A percentile compares a stretch with the other conserved stretches of the same genome.
Conservation (phyloP, 495 filamentous ascomycete genomes). For the Chaetomium cochliodes region DNA sequence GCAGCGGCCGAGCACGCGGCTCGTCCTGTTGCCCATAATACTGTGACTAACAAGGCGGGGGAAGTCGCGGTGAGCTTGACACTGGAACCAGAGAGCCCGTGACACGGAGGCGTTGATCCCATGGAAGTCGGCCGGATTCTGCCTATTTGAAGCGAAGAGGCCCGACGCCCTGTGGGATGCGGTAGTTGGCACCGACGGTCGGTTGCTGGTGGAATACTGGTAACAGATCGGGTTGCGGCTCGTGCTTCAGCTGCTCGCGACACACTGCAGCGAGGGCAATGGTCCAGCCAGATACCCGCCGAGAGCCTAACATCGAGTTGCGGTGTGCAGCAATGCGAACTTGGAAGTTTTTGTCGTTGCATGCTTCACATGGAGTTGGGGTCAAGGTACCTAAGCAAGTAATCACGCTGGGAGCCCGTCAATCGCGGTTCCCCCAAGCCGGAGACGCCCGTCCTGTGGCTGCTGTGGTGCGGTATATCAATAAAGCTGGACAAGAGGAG, state of each 20-base stretch:
- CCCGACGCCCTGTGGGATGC: slow-evolving; percentile 20
- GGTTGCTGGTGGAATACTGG: too few species aligned
- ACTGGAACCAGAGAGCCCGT: not conserved
- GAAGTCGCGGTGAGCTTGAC: not conserved
- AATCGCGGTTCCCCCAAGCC: not conserved
- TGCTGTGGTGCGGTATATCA: not conserved
- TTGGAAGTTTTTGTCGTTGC: too few species aligned
- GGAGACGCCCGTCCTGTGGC: not conserved
- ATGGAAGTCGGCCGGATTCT: slow-evolving; percentile 26
- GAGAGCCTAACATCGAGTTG: not conserved
- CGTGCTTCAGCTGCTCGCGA: not conserved
- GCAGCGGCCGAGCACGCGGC: not conserved
- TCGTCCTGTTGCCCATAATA: not conserved
- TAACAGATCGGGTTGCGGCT: not conserved
- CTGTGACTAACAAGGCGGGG: slow-evolving; percentile 3
- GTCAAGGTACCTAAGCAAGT: too few species aligned
- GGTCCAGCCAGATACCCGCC: not conserved
- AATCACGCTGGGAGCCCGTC: too few species aligned
- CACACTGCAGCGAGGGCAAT: not conserved
- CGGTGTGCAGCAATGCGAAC: not conserved
- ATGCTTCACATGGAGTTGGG: too few species aligned
- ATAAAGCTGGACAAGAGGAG: not conserved
- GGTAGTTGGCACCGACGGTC: not conserved
- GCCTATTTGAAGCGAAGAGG: slow-evolving; percentile 28
- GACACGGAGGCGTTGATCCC: not conserved